phyloP scores from a whole-genome alignment of 176 grass and related monocot genomes.

The Juncus inflexus region DNA sequence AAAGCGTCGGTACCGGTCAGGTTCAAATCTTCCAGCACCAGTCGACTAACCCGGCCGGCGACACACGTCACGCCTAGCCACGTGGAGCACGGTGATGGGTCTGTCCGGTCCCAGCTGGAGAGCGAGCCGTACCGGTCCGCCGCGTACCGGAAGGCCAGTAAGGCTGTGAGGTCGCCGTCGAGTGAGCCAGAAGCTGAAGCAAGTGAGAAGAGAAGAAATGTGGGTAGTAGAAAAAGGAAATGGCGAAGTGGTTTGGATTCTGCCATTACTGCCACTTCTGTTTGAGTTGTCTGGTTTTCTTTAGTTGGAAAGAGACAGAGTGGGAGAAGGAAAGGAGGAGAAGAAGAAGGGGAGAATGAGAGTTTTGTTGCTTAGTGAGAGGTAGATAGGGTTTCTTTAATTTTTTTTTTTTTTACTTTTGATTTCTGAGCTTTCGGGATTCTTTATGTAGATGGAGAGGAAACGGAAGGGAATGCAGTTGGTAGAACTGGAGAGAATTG shows the following conservation, averaged over 20 bases:
- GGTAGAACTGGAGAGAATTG: too few species aligned
- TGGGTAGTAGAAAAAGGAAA: conserved; percentile 20
- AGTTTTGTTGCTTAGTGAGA: neutral
- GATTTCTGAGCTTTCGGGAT: conserved; percentile 5
- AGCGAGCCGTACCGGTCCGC: conserved; percentile 42
- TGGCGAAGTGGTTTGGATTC: conserved; percentile 8
- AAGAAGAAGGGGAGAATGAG: neutral
- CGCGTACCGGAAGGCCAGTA: conserved; percentile 49
- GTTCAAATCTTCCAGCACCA: conserved; percentile 64
- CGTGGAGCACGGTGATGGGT: conserved; percentile 48
- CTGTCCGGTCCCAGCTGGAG: conserved; percentile 52
- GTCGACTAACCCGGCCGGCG: conserved; percentile 62
- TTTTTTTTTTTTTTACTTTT: neutral
- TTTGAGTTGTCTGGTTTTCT: neutral
- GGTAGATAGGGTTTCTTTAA: neutral
- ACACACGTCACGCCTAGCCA: conserved; percentile 71
- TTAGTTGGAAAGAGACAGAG: neutral
- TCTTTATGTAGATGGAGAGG: conserved; percentile 21
- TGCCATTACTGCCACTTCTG: neutral
- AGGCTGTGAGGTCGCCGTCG: conserved; percentile 44
- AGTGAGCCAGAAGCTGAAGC: conserved; percentile 30
- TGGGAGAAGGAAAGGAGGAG: neutral
- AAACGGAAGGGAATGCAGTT: conserved; percentile 12
- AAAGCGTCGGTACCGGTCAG: conserved; percentile 46
- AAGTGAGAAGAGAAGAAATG: conserved; percentile 15